Evolutionary conservation across 2,329 filamentous ascomycete species (phyloP), one percentile per base, ranked within the genome.

Genomic region (Apiospora hydei): DNA sequence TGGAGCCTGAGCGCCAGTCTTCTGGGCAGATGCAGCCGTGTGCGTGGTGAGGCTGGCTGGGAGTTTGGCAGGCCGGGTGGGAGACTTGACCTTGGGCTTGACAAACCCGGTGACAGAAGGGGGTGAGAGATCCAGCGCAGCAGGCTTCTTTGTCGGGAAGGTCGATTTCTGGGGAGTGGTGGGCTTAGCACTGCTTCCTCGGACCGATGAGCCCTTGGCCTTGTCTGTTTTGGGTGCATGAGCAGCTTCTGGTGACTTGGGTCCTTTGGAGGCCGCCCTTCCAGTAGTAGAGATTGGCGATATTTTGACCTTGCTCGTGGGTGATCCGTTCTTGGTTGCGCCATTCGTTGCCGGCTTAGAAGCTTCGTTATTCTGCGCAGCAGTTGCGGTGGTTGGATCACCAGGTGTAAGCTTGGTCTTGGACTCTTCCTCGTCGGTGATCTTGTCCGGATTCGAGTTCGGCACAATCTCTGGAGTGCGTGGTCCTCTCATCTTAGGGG

Each of bases 21-120:
- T 94, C 18, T 90, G 91, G 21, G 88, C 89, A 0, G 90, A 94
- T 0, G 93, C 87, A 34, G 92, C 89, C 4, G 93, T 95, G 44
- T 91, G 92, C 7, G 91, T 90, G 34, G 87, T 92, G 43, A 94
- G 84, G 72, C 91, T 91, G 13, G 92, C 85, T 11, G 92, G 90
- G 0, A 94, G 84, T 71, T 88, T 89, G 69, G 91, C 84, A 13
- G 92, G 92, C 71, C 90, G 89, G 1, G 93, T 94, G 2, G 91
- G 91, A 14, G 92, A 94, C 80, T 90, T 91, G 53, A 87, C 82
- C 79, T 90, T 91, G 11, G 89, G 88, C 77, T 91, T 91, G 41
- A 85, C 82, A 73, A 88, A 87, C 2, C 82, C 84, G 8, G 83
- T 79, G 41, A 82, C 81, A 18, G 57, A 64, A 21, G 79, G 78